Percentiles rank a stretch among this genome's conserved stretches.
These are phyloP conservation scores for Umbelopsis ramanniana DNA, from an alignment of 192 early-diverging fungal genomes.

Conservation along the genomic window DNA sequence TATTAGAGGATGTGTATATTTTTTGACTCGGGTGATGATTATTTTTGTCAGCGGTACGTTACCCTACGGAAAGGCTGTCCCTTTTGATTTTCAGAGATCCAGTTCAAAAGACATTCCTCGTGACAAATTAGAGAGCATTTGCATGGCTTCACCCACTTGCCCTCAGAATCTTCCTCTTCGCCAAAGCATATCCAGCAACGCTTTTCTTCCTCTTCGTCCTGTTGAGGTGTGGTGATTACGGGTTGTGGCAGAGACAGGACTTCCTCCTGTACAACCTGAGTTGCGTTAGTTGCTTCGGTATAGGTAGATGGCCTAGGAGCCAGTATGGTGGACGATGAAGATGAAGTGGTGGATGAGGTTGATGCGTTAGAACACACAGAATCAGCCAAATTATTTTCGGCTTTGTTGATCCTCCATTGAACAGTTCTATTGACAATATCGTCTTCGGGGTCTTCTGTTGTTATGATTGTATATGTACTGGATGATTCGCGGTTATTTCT, in stretches of 20 bases:
- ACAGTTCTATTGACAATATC: conserved; percentile 3
- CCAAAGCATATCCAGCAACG: conserved; percentile 82
- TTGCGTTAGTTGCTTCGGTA: not conserved
- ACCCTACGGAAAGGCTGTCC: conserved; percentile 51
- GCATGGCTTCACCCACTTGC: conserved; percentile 73
- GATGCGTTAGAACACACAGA: conserved; percentile 14
- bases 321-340: conserved; percentile 8
- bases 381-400: conserved; percentile 17
- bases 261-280: not conserved
- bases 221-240: not conserved
- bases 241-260: not conserved
- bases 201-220: conserved; percentile 32
- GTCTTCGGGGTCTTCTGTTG: conserved; percentile 6
- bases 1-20: not conserved
- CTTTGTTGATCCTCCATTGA: conserved; percentile 8
- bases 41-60: not conserved
- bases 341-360: conserved; percentile 1
- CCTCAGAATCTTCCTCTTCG: conserved; percentile 60
- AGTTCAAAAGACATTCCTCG: conserved; percentile 76
- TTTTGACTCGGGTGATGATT: not conserved
- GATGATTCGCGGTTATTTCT: conserved; percentile 4
- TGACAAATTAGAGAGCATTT: conserved; percentile 78
- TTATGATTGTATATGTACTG: conserved; percentile 11
- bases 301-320: not conserved
- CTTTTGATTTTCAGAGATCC: conserved; percentile 75